Evolutionary conservation across 1,139 yeast species (phyloP).

Genomic region (Lodderomyces elongisporus): DNA sequence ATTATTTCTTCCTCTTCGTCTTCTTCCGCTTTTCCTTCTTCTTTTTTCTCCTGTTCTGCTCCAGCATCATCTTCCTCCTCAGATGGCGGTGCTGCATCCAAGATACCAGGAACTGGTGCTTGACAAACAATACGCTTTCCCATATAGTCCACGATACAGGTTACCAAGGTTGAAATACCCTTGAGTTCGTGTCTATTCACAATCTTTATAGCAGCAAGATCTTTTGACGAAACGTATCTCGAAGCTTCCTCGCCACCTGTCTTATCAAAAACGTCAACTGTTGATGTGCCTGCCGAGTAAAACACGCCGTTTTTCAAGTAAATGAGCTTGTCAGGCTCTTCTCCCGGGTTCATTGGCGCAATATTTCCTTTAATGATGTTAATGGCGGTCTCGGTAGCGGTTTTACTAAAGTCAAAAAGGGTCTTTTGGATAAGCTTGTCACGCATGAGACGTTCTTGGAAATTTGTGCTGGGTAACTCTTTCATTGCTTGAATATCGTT

Average conservation of each 20-base stretch:
- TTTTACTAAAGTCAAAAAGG: slow-evolving; percentile 71
- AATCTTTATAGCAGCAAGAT: slow-evolving; percentile 64
- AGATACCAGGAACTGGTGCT: slow-evolving; percentile 96
- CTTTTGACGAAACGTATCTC: slow-evolving; percentile 74
- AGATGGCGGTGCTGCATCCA: slow-evolving; percentile 39
- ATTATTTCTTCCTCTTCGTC: slow-evolving; percentile 24
- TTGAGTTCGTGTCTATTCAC: slow-evolving; percentile 62
- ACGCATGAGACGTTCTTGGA: slow-evolving; percentile 67
- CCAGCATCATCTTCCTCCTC: slow-evolving; percentile 24
- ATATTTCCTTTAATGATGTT: slow-evolving; percentile 70
- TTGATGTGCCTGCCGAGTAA: slow-evolving; percentile 76
- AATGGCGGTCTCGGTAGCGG: slow-evolving; percentile 78
- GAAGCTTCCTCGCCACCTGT: slow-evolving; percentile 87
- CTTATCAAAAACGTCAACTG: slow-evolving; percentile 57
- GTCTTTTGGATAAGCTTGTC: slow-evolving; percentile 72
- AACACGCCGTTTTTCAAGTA: slow-evolving; percentile 80
- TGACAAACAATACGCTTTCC: slow-evolving; percentile 89
- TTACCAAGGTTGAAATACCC: slow-evolving; percentile 67
- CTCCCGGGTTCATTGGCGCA: slow-evolving; percentile 75
- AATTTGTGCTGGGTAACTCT: slow-evolving; percentile 55
- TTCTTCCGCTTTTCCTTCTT: slow-evolving; percentile 19
- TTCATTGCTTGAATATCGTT: slow-evolving; percentile 81
- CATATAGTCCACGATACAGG: slow-evolving; percentile 81
- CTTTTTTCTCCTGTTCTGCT: slow-evolving; percentile 45
- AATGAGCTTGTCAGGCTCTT: slow-evolving; percentile 55